Conservation (phyloP, 2,329 filamentous ascomycete species). For the Phialocephala subalpina region DNA sequence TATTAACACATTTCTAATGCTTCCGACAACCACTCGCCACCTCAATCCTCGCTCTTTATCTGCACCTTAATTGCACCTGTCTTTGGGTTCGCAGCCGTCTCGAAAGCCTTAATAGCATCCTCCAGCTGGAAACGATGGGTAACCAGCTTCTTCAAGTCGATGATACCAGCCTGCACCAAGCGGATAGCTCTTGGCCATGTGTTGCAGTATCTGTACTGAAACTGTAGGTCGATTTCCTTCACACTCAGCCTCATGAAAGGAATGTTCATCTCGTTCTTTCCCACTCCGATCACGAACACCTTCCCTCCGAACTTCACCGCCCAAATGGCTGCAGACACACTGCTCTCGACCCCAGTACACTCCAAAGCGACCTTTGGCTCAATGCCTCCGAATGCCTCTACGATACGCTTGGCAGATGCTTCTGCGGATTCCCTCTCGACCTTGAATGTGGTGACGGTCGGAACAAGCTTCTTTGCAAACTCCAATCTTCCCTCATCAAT, state of each 20-base stretch:
- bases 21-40: slow-evolving; percentile 4
- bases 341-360: slow-evolving; percentile 94
- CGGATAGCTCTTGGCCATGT: slow-evolving; percentile 95
- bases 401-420: slow-evolving; percentile 73
- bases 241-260: slow-evolving; percentile 95
- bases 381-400: slow-evolving; percentile 75
- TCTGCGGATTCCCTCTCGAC: slow-evolving; percentile 74
- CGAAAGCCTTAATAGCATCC: slow-evolving; percentile 88
- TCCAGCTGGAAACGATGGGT: slow-evolving; percentile 89
- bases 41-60: slow-evolving; percentile 71
- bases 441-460: slow-evolving; percentile 81
- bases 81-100: slow-evolving; percentile 85
- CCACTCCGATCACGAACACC: slow-evolving; percentile 96
- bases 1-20: slow-evolving; percentile 24
- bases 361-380: slow-evolving; percentile 87
- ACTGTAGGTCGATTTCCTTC: slow-evolving; percentile 91
- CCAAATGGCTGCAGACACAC: slow-evolving; percentile 86
- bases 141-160: slow-evolving; percentile 83
- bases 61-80: slow-evolving; percentile 98
- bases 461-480: slow-evolving; percentile 86
- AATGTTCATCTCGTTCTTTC: slow-evolving; percentile 93
- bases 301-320: slow-evolving; percentile 94
- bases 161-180: slow-evolving; percentile 82
- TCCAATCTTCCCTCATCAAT: slow-evolving; percentile 86
- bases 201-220: slow-evolving; percentile 96